These are phyloP conservation scores for Coriaria nepalensis DNA, from an alignment of 306 rosid species.

Conservation along the genomic window DNA sequence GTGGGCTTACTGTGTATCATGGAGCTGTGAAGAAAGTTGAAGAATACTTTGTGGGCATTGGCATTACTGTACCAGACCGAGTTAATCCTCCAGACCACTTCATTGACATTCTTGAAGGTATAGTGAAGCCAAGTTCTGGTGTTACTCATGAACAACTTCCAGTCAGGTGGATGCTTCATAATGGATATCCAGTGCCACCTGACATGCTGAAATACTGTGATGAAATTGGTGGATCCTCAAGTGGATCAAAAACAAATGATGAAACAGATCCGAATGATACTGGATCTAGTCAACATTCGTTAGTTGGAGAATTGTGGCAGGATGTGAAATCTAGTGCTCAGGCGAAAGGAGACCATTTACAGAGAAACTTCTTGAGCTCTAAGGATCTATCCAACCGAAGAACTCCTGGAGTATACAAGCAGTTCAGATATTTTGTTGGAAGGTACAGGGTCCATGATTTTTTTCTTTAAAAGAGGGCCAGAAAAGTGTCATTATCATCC, in stretches of 20 bases:
- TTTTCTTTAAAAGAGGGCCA: not conserved
- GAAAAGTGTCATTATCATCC: no score
- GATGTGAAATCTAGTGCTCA: slow-evolving; percentile 47
- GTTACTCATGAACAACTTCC: slow-evolving; percentile 58
- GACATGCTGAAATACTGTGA: slow-evolving; percentile 59
- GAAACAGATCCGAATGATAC: slow-evolving; percentile 12
- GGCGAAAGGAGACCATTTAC: slow-evolving; percentile 24
- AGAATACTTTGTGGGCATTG: slow-evolving; percentile 65
- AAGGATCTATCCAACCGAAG: slow-evolving; percentile 53
- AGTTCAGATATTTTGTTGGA: slow-evolving; percentile 62
- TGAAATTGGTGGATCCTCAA: slow-evolving; percentile 35
- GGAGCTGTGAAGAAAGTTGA: slow-evolving; percentile 74
- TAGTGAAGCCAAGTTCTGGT: slow-evolving; percentile 41
- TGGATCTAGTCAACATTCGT: slow-evolving; percentile 27
- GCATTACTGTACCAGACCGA: slow-evolving; percentile 61
- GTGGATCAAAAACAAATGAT: slow-evolving; percentile 16
- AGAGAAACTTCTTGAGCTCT: slow-evolving; percentile 23
- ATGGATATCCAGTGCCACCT: slow-evolving; percentile 56
- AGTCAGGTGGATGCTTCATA: slow-evolving; percentile 77
- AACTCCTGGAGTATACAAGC: slow-evolving; percentile 55
- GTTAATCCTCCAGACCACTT: slow-evolving; percentile 78
- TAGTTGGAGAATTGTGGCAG: slow-evolving; percentile 48
- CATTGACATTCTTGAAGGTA: slow-evolving; percentile 67
- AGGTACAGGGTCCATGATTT: slow-evolving; percentile 28
- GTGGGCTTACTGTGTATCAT: slow-evolving; percentile 69